A percentile compares a stretch with the other conserved stretches of the same genome.
These are phyloP conservation scores for Laetiporus sulphureus DNA, from an alignment of 1,284 basidiomycete species.

Conservation along the genomic window DNA sequence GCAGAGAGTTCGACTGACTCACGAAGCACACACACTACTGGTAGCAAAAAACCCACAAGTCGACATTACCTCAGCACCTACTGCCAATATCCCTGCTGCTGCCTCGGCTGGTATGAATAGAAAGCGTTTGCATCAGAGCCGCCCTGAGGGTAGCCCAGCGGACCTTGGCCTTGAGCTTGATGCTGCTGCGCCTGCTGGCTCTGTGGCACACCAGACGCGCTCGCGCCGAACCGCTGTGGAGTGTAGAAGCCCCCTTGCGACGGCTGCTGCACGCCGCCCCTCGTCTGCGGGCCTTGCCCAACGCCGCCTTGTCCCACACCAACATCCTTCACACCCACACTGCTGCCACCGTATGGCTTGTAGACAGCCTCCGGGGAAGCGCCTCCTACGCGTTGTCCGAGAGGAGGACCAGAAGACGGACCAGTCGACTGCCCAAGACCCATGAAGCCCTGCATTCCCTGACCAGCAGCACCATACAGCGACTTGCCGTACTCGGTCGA, in stretches of 20 bases:
- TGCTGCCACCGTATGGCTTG: slow-evolving; percentile 60
- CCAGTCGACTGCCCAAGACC: slow-evolving; percentile 47
- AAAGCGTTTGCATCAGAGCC: slow-evolving; percentile 50
- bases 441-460: slow-evolving; percentile 66
- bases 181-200: slow-evolving; percentile 36
- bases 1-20: neutral
- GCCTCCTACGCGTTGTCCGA: slow-evolving; percentile 39
- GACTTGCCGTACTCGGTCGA: slow-evolving; percentile 58
- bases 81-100: slow-evolving; percentile 70
- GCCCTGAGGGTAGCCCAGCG: slow-evolving; percentile 59
- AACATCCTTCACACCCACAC: slow-evolving; percentile 50
- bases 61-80: slow-evolving; percentile 21
- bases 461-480: slow-evolving; percentile 48
- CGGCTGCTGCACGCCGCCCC: slow-evolving; percentile 38
- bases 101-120: slow-evolving; percentile 61
- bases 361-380: slow-evolving; percentile 66
- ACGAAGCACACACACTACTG: neutral
- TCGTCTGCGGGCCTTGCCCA: slow-evolving; percentile 40
- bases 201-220: slow-evolving; percentile 37
- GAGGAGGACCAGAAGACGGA: slow-evolving; percentile 37
- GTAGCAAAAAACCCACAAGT: neutral
- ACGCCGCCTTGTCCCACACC: slow-evolving; percentile 40
- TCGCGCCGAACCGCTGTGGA: slow-evolving; percentile 50
- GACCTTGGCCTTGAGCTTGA: slow-evolving; percentile 39
- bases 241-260: slow-evolving; percentile 55